phyloP scores from a whole-genome alignment of 73 alveolate species.

The Breviolum minutum region DNA sequence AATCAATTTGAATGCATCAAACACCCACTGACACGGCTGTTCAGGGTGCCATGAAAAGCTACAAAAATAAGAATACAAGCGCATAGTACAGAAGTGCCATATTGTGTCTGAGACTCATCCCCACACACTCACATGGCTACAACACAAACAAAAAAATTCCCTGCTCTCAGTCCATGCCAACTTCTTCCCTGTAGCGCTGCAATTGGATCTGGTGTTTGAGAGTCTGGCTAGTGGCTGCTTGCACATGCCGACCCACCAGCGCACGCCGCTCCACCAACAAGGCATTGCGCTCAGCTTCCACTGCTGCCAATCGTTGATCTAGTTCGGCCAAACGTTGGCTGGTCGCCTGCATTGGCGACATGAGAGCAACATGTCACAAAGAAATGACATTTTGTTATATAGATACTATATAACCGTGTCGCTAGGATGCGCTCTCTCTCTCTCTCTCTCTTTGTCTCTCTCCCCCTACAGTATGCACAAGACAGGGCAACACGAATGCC shows the following conservation, averaged over 20 bases:
- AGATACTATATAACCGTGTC: too few species aligned
- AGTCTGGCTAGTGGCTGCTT: slow-evolving; percentile 69
- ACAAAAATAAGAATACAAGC: not conserved
- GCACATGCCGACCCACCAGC: slow-evolving; percentile 89
- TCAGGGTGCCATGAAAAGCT: slow-evolving; percentile 23
- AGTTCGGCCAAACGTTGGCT: slow-evolving; percentile 39
- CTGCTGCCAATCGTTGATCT: slow-evolving; percentile 64
- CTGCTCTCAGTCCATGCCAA: slow-evolving; percentile 4
- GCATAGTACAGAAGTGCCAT: not conserved
- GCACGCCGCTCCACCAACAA: slow-evolving; percentile 91
- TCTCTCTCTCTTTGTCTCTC: too few species aligned
- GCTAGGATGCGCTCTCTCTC: too few species aligned
- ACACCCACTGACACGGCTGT: too few species aligned
- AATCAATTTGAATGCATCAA: too few species aligned
- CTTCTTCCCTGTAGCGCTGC: slow-evolving; percentile 78
- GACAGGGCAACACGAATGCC: not conserved
- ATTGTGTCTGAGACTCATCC: slow-evolving; percentile 19
- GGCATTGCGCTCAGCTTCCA: slow-evolving; percentile 86
- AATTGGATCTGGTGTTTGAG: slow-evolving; percentile 60
- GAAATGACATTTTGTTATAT: too few species aligned
- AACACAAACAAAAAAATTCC: not conserved
- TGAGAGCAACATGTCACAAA: too few species aligned
- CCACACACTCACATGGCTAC: not conserved
- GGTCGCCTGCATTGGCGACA: not conserved
- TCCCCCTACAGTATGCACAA: too few species aligned